Evolutionary conservation across 2,329 filamentous ascomycete genomes (phyloP).

Genomic region (Fusarium algeriense): DNA sequence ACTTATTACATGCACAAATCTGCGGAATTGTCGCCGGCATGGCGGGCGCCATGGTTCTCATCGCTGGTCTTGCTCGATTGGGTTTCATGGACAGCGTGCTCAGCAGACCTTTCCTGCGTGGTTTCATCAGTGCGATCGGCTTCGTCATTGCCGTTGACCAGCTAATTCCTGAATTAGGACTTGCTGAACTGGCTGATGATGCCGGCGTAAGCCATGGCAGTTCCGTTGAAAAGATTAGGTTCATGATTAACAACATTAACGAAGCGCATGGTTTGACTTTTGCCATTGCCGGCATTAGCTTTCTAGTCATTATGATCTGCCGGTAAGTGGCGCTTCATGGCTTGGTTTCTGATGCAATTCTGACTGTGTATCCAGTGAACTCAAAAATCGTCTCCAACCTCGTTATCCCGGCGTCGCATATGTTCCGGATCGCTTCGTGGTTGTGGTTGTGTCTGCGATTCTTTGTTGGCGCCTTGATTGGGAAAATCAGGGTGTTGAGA

Average conservation of each 20-base stretch:
- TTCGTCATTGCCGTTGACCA: conserved; percentile 97
- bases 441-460: conserved; percentile 87
- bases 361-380: conserved; percentile 65
- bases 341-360: background rate
- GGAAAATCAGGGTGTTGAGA: conserved; percentile 82
- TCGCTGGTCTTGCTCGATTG: conserved; percentile 84
- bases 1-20: conserved; percentile 79
- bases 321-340: conserved; percentile 64
- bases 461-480: conserved; percentile 82
- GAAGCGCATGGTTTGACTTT: conserved; percentile 81
- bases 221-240: conserved; percentile 85
- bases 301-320: conserved; percentile 90
- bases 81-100: conserved; percentile 96
- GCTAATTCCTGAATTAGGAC: conserved; percentile 88
- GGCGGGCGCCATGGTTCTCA: conserved; percentile 88
- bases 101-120: conserved; percentile 89
- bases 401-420: conserved; percentile 86
- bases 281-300: conserved; percentile 81
- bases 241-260: conserved; percentile 76
- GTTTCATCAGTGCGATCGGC: conserved; percentile 97
- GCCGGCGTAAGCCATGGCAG: conserved; percentile 82
- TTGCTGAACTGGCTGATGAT: conserved; percentile 74
- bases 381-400: conserved; percentile 85
- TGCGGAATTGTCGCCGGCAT: conserved; percentile 90
- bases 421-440: conserved; percentile 89